phyloP scores from a whole-genome alignment of 176 grass and related monocot genomes.

The Triticum timopheevii region DNA sequence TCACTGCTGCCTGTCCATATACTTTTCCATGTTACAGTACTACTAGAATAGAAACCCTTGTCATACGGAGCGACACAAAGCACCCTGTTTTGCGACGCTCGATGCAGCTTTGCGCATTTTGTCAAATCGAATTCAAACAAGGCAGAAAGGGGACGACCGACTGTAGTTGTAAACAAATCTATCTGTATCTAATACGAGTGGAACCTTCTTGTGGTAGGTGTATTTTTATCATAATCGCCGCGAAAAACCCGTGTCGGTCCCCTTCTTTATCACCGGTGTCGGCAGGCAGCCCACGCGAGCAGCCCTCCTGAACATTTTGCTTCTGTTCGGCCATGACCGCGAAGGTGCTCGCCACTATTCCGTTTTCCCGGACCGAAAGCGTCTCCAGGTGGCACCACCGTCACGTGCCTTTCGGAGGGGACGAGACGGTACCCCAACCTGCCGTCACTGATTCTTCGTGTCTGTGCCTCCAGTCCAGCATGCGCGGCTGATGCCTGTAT shows the following conservation, averaged over 20 bases:
- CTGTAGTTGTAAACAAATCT: background rate
- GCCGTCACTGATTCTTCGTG: background rate
- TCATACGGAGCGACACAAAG: background rate
- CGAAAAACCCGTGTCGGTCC: conserved; percentile 18
- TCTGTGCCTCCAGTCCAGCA: background rate
- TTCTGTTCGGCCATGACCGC: background rate
- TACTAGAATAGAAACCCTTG: background rate
- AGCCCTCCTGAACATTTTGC: conserved; percentile 18
- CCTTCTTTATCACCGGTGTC: conserved; percentile 25
- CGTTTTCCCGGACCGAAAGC: background rate
- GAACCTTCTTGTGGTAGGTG: background rate
- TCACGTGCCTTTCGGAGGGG: background rate
- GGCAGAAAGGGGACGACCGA: background rate
- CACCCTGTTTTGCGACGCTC: conserved; percentile 15
- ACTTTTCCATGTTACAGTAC: background rate
- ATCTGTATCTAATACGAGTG: background rate
- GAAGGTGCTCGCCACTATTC: background rate
- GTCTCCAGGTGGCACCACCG: conserved; percentile 1
- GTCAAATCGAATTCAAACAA: conserved; percentile 3
- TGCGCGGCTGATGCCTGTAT: background rate
- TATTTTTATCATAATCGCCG: background rate
- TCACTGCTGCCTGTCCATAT: background rate
- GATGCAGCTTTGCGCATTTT: conserved; percentile 32
- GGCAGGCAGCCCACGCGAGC: background rate
- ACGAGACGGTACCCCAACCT: background rate